These are phyloP conservation scores for Apiospora phragmitis DNA, from an alignment of 2,329 filamentous ascomycete genomes.

Conservation along the genomic window DNA sequence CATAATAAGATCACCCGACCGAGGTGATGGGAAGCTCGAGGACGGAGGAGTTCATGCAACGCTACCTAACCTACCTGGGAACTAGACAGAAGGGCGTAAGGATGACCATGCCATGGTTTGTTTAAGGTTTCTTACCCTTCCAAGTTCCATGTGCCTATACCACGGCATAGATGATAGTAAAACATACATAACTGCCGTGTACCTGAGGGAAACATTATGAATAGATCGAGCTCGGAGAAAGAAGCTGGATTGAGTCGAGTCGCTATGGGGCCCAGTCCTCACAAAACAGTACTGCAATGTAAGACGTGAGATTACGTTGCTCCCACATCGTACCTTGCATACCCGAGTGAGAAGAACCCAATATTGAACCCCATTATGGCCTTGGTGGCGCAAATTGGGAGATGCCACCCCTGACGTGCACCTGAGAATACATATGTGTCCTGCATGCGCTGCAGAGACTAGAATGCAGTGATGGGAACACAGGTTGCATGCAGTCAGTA, in stretches of 20 bases:
- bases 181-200: not conserved
- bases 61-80: not conserved
- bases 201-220: not conserved
- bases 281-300: constrained; percentile 1
- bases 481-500: constrained; percentile 1
- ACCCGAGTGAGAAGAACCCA: not conserved
- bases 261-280: not conserved
- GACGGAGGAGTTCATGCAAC: not conserved
- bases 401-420: not conserved
- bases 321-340: constrained; percentile 6
- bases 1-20: not conserved
- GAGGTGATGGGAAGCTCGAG: not conserved
- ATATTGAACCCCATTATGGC: not conserved
- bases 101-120: not conserved
- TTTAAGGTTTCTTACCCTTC: not conserved
- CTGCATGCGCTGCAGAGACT: not conserved
- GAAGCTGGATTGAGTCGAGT: not conserved
- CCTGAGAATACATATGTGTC: not conserved
- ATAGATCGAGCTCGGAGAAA: not conserved
- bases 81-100: not conserved
- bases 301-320: constrained; percentile 5
- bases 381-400: not conserved
- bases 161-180: not conserved
- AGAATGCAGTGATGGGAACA: not conserved
- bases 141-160: not conserved